Evolutionary conservation across 2,329 filamentous ascomycete species (phyloP), one percentile per base, ranked within the genome.

Genomic region (Phialemonium atrogriseum): DNA sequence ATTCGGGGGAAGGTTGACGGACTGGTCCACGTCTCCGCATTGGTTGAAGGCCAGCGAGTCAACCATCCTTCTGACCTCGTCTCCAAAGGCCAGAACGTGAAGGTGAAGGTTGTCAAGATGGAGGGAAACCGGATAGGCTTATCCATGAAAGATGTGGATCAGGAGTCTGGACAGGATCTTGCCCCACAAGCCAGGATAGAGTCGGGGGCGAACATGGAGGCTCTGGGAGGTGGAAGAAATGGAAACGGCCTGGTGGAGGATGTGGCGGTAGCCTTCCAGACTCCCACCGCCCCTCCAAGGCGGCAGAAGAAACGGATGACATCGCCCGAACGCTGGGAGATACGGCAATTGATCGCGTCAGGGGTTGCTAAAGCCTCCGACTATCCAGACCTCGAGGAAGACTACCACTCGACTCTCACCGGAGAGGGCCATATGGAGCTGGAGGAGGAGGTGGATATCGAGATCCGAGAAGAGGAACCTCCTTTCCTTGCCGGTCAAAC

Each of bases 131-230:
- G 84, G 17, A 80, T 96, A 47, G 88, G 87, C 0, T 62, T 98
- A 5, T 94, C 88, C 0, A 95, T 98, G 88, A 94, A 94, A 51
- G 89, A 95, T 39, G 88, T 95, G 11, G 89, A 98, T 46, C 91
- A 98, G 54, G 71, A 75, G 18, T 88, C 84, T 4, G 91, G 91
- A 5, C 73, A 77, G 49, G 91, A 98, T 49, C 62, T 94, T 23
- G 76, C 80, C 18, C 86, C 88, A 1, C 78, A 88, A 41, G 73
- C 73, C 36, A 71, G 82, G 27, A 74, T 96, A 48, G 79, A 83
- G 18, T 91, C 89, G 2, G 91, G 91, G 7, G 91, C 91, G 9
- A 98, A 98, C 47, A 83, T 82, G 67, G 80, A 89, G 51, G 77
- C 77, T 2, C 61, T 96, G 5, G 83, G 88, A 5, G 60, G 68